Evolutionary conservation across 1,284 basidiomycete genomes (phyloP), one percentile per base, ranked within the genome.

Genomic region (Boletus sp.): DNA sequence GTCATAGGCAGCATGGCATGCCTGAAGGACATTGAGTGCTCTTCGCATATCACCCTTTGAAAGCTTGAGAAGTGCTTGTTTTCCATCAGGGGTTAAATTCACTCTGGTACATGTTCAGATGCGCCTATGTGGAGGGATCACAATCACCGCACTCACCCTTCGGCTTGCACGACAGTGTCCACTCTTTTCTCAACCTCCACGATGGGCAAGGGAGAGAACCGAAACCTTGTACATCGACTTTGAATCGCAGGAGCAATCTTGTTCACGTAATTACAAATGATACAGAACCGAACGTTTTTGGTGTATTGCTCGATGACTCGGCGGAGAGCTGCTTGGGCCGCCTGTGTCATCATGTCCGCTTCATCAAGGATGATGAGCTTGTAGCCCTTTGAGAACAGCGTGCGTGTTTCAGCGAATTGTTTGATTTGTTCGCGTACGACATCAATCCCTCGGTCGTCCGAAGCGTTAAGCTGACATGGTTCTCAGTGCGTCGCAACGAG

Each of bases 221-320:
- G 78, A 73, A 99, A 99, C 30, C 95, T 80, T 3, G 96, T 99
- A 72, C 96, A 99, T 42, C 96, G 88, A 66, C 93, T 96, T 72
- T 99, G 96, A 53, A 99, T 96, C 19, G 96, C 96, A 4, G 96
- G 96, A 6, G 90, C 88, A 65, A 99, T 99, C 71, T 98, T 98
- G 81, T 99, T 99, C 68, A 99, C 96, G 60, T 99, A 99, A 72
- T 99, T 99, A 80, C 96, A 98, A 54, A 99, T 96, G 61, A 99
- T 99, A 71, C 95, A 98, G 70, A 99, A 99, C 29, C 96, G 85
- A 53, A 98, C 96, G 64, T 99, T 99, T 69, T 88, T 91, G 7
- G 96, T 99, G 68, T 97, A 98, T 60, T 97, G 94, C 69, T 99
- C 96, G 55, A 99, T 98, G 34, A 99, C 90, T 62, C 95, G 87